Conservation (phyloP, 2,329 filamentous ascomycete species). For the Aspergillus flavus region DNA sequence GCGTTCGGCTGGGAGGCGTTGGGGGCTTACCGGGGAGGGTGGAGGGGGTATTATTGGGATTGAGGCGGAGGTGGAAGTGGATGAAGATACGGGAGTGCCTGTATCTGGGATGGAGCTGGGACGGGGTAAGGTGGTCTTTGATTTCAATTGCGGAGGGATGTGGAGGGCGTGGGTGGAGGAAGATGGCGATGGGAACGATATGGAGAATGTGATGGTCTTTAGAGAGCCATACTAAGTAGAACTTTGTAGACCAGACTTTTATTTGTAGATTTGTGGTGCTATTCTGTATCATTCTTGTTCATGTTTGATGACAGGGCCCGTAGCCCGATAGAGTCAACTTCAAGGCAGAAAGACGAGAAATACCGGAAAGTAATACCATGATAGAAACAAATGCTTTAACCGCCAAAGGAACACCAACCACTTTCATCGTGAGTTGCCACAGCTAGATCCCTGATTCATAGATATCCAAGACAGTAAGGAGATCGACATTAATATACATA, state of each 20-base stretch:
- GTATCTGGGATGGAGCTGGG: conserved; percentile 32
- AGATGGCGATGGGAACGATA: conserved; percentile 31
- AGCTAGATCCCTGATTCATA: background rate
- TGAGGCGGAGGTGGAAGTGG: conserved; percentile 56
- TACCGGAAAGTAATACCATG: background rate
- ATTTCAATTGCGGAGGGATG: conserved; percentile 88
- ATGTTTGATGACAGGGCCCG: background rate
- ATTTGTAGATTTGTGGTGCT: background rate
- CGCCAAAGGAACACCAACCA: background rate
- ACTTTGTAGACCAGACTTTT: conserved; percentile 8
- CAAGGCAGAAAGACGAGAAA: background rate
- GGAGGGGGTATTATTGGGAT: conserved; percentile 83
- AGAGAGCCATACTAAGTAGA: conserved; percentile 38
- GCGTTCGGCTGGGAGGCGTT: conserved; percentile 71
- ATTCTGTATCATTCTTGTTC: background rate
- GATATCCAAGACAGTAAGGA: background rate
- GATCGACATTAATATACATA: background rate
- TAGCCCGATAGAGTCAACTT: too few species aligned
- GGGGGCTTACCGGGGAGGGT: conserved; percentile 74
- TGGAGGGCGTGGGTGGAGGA: conserved; percentile 71
- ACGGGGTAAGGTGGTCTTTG: conserved; percentile 63
- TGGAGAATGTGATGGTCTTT: conserved; percentile 49
- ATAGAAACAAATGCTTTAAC: background rate
- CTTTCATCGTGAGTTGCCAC: background rate
- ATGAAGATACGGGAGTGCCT: conserved; percentile 44